A percentile compares a stretch with the other conserved stretches of the same genome.
phyloP scores from a whole-genome alignment of 768 basidiomycete species.

The Cantharellus cinnabarinus region DNA sequence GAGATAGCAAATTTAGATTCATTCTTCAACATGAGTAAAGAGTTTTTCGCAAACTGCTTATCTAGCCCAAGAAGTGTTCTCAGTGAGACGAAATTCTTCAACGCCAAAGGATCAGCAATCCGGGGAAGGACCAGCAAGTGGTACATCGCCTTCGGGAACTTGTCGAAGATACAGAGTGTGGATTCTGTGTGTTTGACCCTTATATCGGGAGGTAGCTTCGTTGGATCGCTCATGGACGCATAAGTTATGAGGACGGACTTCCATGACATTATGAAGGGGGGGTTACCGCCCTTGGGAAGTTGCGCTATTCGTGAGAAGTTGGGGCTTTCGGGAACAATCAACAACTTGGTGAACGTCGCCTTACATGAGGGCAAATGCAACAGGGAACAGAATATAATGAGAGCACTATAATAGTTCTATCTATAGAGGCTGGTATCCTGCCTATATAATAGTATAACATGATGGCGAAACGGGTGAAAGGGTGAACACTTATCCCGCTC shows the following conservation, averaged over 20 bases:
- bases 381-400: no score
- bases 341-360: no score
- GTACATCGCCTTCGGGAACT: constrained; percentile 65
- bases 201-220: constrained; percentile 35
- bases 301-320: neutral
- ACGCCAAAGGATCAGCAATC: constrained; percentile 16
- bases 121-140: constrained; percentile 75
- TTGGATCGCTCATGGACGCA: constrained; percentile 29
- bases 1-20: constrained; percentile 27
- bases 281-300: neutral
- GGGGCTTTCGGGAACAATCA: no score
- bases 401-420: no score
- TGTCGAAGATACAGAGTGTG: constrained; percentile 51
- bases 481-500: no score
- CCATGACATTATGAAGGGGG: neutral
- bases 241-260: constrained; percentile 18
- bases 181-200: constrained; percentile 34
- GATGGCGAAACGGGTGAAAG: neutral
- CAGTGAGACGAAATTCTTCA: constrained; percentile 28
- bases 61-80: constrained; percentile 33
- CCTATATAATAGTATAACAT: neutral
- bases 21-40: constrained; percentile 32
- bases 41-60: constrained; percentile 30
- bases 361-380: no score
- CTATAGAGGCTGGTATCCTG: no score